Conservation (phyloP, 2,329 filamentous ascomycete species). For the Clathrospora elynae region DNA sequence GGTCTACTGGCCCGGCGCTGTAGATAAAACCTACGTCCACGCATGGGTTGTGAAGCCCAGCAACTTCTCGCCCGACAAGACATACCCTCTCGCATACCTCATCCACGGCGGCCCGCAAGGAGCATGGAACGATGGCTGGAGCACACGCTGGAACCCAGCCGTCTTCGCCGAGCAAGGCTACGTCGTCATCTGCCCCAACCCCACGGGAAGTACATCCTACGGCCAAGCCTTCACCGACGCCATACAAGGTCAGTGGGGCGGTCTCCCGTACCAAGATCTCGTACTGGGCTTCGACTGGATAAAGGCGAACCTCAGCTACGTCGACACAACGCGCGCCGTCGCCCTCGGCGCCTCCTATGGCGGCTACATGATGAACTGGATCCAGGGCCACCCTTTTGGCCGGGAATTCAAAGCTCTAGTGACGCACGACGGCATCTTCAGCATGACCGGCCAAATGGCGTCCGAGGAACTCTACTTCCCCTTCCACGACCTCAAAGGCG, state of each 20-base stretch:
- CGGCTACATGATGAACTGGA: slow-evolving; percentile 70
- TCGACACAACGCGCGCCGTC: slow-evolving; percentile 72
- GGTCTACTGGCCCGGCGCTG: slow-evolving; percentile 71
- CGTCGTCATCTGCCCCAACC: slow-evolving; percentile 79
- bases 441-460: slow-evolving; percentile 57
- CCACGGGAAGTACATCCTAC: slow-evolving; percentile 81
- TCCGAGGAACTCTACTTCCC: slow-evolving; percentile 60
- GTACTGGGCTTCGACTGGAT: slow-evolving; percentile 79
- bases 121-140: slow-evolving; percentile 77
- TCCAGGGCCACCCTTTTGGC: slow-evolving; percentile 83
- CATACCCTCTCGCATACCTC: slow-evolving; percentile 77
- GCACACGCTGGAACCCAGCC: slow-evolving; percentile 82
- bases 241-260: slow-evolving; percentile 83
- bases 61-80: slow-evolving; percentile 70
- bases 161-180: slow-evolving; percentile 89
- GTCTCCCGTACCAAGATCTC: slow-evolving; percentile 80
- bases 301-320: slow-evolving; percentile 65
- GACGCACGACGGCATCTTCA: slow-evolving; percentile 86
- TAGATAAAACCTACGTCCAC: slow-evolving; percentile 66
- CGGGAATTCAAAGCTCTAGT: slow-evolving; percentile 86
- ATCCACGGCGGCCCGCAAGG: slow-evolving; percentile 85
- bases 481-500: slow-evolving; percentile 51
- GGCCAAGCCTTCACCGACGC: slow-evolving; percentile 77
- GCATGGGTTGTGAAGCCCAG: slow-evolving; percentile 69
- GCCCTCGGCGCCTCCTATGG: slow-evolving; percentile 68